Conservation (phyloP, 768 basidiomycete genomes). For the Leucocoprinus leucothites region DNA sequence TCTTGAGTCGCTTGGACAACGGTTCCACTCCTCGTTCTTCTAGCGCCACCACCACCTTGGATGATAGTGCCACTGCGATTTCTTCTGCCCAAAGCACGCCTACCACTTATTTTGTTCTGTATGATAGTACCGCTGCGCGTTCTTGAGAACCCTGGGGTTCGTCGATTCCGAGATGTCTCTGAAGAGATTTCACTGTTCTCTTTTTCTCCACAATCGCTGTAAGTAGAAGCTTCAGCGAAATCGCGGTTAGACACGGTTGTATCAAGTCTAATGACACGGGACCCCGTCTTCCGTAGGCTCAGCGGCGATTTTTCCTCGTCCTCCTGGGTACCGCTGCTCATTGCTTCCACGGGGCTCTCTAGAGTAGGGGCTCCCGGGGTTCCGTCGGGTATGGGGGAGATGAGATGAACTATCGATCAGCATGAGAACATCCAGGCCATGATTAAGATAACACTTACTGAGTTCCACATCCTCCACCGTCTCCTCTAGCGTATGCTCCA, state of each 20-base stretch:
- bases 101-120: slow-evolving; percentile 16
- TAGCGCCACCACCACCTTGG: slow-evolving; percentile 17
- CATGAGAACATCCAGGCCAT: background rate
- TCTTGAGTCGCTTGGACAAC: slow-evolving; percentile 17
- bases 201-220: background rate
- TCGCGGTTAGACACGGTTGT: background rate
- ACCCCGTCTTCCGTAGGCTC: background rate
- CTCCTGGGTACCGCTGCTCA: background rate
- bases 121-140: slow-evolving; percentile 46
- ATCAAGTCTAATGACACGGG: background rate
- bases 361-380: background rate
- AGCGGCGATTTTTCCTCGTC: background rate
- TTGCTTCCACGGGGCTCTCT: background rate
- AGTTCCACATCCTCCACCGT: background rate
- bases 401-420: background rate
- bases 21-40: slow-evolving; percentile 31
- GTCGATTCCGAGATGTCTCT: background rate
- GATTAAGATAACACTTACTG: background rate
- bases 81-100: slow-evolving; percentile 22
- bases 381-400: background rate
- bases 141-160: slow-evolving; percentile 14
- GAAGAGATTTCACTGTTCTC: background rate
- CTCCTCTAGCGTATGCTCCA: background rate
- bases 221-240: no score
- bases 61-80: slow-evolving; percentile 50